Evolutionary conservation across 768 basidiomycete genomes (phyloP).

Genomic region (Boletales sp.): DNA sequence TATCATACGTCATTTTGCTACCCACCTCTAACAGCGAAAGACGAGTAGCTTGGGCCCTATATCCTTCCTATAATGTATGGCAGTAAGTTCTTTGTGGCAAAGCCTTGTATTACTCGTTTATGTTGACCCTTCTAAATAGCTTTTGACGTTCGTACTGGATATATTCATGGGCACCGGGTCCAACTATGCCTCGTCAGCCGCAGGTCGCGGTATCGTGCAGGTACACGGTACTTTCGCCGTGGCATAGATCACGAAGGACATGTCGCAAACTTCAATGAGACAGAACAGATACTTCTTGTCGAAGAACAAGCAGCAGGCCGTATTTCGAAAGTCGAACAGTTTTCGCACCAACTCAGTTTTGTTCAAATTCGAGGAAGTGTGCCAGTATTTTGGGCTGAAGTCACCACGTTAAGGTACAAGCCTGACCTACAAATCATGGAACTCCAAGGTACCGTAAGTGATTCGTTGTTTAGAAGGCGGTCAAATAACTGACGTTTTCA

Average conservation of each 20-base stretch:
- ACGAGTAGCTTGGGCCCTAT: constrained; percentile 70
- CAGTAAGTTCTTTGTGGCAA: constrained; percentile 56
- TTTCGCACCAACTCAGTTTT: constrained; percentile 69
- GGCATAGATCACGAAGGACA: constrained; percentile 88
- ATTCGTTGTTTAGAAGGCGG: not conserved
- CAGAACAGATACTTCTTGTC: constrained; percentile 87
- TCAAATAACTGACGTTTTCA: not conserved
- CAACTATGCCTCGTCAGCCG: constrained; percentile 88
- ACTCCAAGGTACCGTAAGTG: constrained; percentile 72
- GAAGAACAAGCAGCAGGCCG: constrained; percentile 50
- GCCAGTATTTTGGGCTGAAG: constrained; percentile 94
- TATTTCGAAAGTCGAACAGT: constrained; percentile 42
- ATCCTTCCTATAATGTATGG: constrained; percentile 94
- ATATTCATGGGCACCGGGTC: constrained; percentile 75
- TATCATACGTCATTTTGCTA: not conserved
- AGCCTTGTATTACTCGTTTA: not conserved
- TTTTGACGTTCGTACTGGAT: constrained; percentile 75
- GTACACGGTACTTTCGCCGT: constrained; percentile 94
- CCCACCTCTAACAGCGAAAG: constrained; percentile 7
- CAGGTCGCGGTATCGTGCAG: constrained; percentile 90
- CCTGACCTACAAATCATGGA: constrained; percentile 98
- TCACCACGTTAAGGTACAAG: constrained; percentile 93
- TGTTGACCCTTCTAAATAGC: constrained; percentile 44
- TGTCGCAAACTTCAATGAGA: constrained; percentile 97
- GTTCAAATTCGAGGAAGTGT: constrained; percentile 94